Base-by-base conservation (phyloP, 768 basidiomycete genomes). In the Tricholoma flavovirens region DNA sequence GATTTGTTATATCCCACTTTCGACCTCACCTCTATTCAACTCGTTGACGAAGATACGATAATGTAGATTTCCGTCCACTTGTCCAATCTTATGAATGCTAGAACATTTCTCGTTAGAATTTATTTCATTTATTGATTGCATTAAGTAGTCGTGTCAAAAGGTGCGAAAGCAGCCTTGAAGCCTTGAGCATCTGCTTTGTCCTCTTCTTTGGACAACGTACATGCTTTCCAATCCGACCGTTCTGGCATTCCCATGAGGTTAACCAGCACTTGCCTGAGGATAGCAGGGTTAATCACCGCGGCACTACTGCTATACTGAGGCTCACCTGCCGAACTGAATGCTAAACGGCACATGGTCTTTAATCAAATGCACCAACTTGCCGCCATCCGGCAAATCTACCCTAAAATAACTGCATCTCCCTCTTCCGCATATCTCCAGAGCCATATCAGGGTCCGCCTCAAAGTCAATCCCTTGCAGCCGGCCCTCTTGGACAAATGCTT, bases 271-370 rank as follows among this genome's bases (percentile, higher is more conserved):
- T 88, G 84, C 71, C 96, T 98, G 66, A 49, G 56, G 49, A 38
- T 55, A 53, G 36, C 26, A 14, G 22, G 35, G 54, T 19, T 63
- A 58, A 58, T 50, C 21, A 15, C 8, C 21, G 15, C 7, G 58
- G 30, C 56, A 57, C 5, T 22, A 53, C 15, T n/a, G 22, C 17
- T 21, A 9, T 10, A 46, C 9, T 21, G 26, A 17, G 26, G 67
- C 84, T 66, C 66, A 96, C 95, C 96, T 83, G 58, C 93, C 95
- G 71, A 98, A 98, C 67, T 98, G 93, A 45, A 98, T 75, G 60
- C 86, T 86, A 66, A 98, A 98, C 32, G 87, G 85, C 50, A 83
- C 76, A 17, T 86, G 78, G 30, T 85, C 83, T 65, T 85, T 85
- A 64, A 98, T 82, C 60, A 93, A 70, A 71, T 98, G 93, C 32